Base-by-base conservation (phyloP, 768 basidiomycete species). In the Galerina sulciceps region DNA sequence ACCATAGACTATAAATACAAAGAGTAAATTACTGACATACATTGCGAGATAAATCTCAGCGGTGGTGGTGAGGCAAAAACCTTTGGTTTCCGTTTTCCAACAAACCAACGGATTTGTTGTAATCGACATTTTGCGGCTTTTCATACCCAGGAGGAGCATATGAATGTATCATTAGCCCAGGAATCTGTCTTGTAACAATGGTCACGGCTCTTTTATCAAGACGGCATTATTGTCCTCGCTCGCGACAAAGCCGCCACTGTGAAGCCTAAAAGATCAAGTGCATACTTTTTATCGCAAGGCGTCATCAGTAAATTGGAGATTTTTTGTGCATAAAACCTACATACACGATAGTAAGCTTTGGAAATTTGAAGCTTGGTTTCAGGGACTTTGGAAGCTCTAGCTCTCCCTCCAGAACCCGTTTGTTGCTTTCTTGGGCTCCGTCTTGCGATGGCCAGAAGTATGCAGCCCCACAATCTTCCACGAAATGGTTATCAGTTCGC, bases 31-130 rank as follows among this genome's bases (percentile, higher is more conserved):
- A 26, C 13, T 20, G 17, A 15, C 11, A 45, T 41, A 23, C 8
- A 18, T 35, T 5, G 8, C 26, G 15, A 8, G 9, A 35, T 36
- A 2, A 38, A 46, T 5, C 54, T 45, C 14, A 43, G 13, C 26
- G 26, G 26, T 60, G 59, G 36, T 60, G 59, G 65, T 63, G 60
- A 15, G 47, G 55, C 57, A 63, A 55, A 35, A 82, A 85, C 62
- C 80, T 72, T 63, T 85, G 83, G 65, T 86, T 84, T 13, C 83
- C 81, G 62, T 83, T 85, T 65, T 84, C 82, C 62, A 84, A 67
- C 37, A 82, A 76, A 13, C 82, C 84, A 34, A 83, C 71, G 10
- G 79, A 76, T 37, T 76, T 79, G 61, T 82, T 83, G 66, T 83
- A 85, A 65, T 87, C 78, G 18, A 72, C 75, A 38, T 71, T 75